These are phyloP conservation scores for Pythium phragmiticola DNA, from an alignment of 352 stramenopile genomes.

Conservation along the genomic window DNA sequence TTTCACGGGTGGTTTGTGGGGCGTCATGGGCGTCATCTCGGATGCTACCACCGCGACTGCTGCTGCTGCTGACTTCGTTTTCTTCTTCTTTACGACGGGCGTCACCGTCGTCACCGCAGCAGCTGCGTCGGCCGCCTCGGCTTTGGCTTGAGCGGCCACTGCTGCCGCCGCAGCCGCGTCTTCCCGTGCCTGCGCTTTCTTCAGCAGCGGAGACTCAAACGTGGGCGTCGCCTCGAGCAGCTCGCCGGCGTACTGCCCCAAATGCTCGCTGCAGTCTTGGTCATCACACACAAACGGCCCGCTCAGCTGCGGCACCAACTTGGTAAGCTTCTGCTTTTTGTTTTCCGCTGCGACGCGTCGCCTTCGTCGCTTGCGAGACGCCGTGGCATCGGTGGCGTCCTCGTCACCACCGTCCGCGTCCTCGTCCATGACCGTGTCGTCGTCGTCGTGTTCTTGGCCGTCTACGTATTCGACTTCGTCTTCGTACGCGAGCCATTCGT, in stretches of 20 bases:
- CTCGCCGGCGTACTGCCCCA: constrained; percentile 17
- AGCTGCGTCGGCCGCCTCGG: not conserved
- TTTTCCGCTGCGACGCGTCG: constrained; percentile 30
- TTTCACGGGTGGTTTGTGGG: constrained; percentile 25
- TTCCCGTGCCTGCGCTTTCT: constrained; percentile 20
- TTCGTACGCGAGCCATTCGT: constrained; percentile 86
- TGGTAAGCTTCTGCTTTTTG: constrained; percentile 63
- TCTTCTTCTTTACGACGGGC: constrained; percentile 17
- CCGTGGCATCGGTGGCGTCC: not conserved
- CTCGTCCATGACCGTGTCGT: constrained; percentile 25
- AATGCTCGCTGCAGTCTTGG: constrained; percentile 11
- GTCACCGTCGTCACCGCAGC: not conserved
- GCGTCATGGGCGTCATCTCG: not conserved
- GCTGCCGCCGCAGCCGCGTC: constrained; percentile 9
- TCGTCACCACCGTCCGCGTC: constrained; percentile 39
- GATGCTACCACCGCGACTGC: not conserved
- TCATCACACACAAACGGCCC: constrained; percentile 44
- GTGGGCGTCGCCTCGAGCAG: constrained; percentile 7
- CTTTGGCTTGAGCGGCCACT: not conserved
- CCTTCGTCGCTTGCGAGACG: constrained; percentile 51
- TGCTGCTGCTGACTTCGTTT: not conserved
- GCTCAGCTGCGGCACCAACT: constrained; percentile 60
- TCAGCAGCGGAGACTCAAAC: constrained; percentile 29
- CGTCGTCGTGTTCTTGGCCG: constrained; percentile 37
- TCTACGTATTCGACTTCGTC: constrained; percentile 84